Evolutionary conservation across 192 early-diverging fungal species (phyloP).

Genomic region (Rhizoclosmatium globosum): DNA sequence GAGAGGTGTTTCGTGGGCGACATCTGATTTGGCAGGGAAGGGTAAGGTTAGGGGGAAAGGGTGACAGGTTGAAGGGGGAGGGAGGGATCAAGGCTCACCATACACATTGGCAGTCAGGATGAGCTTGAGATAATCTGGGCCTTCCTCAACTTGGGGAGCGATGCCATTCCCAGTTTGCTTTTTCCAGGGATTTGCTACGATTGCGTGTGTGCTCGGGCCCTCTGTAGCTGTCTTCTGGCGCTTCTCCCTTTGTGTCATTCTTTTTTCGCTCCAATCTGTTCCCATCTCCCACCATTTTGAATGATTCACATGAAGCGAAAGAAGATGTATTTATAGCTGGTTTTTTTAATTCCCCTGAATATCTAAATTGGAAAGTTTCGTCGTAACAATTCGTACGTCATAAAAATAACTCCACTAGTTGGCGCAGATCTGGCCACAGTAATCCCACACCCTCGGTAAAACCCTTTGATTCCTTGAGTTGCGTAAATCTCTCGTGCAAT

Average conservation of each 20-base stretch:
- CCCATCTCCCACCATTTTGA: neutral
- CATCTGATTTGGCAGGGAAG: constrained; percentile 56
- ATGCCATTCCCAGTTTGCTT: neutral
- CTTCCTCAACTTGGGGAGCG: neutral
- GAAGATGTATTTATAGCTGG: neutral
- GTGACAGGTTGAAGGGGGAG: neutral
- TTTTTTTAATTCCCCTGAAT: neutral
- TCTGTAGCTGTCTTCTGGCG: neutral
- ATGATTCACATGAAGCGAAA: neutral
- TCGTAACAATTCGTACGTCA: constrained; percentile 76
- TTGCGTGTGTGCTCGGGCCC: neutral
- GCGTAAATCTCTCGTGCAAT: constrained; percentile 76
- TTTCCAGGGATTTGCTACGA: neutral
- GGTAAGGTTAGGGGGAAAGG: neutral
- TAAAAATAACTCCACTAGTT: constrained; percentile 94
- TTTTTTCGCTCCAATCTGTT: neutral
- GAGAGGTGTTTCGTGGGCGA: constrained; percentile 91
- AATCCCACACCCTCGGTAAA: constrained; percentile 95
- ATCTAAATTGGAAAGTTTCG: constrained; percentile 22
- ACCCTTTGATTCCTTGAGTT: constrained; percentile 79
- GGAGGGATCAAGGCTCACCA: constrained; percentile 21
- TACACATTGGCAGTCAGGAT: constrained; percentile 96
- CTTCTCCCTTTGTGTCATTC: neutral
- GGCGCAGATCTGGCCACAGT: constrained; percentile 89
- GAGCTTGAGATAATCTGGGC: constrained; percentile 89